phyloP scores from a whole-genome alignment of 768 basidiomycete species.

The Termitomyces sp. region DNA sequence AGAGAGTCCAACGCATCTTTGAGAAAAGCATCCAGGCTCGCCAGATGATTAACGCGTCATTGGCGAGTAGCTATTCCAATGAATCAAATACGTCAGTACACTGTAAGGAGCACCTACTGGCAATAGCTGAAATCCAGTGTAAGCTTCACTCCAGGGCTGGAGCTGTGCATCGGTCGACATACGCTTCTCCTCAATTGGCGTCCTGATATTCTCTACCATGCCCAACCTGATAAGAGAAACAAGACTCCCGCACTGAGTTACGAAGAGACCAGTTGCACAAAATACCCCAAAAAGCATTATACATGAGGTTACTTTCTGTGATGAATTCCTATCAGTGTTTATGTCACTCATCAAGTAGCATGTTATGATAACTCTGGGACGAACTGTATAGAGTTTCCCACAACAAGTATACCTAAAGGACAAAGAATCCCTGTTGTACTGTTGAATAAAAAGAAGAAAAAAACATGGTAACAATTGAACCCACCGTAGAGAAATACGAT shows the following conservation, averaged over 20 bases:
- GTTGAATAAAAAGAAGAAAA: not conserved
- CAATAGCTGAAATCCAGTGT: not conserved
- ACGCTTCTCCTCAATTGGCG: not conserved
- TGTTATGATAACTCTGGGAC: not conserved
- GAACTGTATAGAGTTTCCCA: not conserved
- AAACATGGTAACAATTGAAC: no score
- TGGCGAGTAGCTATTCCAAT: not conserved
- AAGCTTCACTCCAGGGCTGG: not conserved
- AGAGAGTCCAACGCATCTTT: not conserved
- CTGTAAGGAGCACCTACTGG: not conserved
- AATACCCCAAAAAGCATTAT: not conserved
- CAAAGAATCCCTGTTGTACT: not conserved
- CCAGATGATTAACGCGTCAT: not conserved
- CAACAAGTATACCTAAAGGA: not conserved
- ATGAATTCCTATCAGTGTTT: not conserved
- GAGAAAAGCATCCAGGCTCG: not conserved
- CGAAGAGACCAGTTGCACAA: not conserved
- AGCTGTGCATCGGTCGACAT: not conserved
- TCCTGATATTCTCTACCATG: not conserved
- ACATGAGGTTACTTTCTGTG: not conserved
- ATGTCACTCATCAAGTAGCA: not conserved
- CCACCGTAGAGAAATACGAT: not conserved
- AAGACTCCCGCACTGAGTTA: not conserved
- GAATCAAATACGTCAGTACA: not conserved
- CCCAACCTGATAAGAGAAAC: not conserved